A percentile compares a stretch with the other conserved stretches of the same genome.
These are phyloP conservation scores for Suillus variegatus DNA, from an alignment of 768 basidiomycete genomes.

Conservation along the genomic window DNA sequence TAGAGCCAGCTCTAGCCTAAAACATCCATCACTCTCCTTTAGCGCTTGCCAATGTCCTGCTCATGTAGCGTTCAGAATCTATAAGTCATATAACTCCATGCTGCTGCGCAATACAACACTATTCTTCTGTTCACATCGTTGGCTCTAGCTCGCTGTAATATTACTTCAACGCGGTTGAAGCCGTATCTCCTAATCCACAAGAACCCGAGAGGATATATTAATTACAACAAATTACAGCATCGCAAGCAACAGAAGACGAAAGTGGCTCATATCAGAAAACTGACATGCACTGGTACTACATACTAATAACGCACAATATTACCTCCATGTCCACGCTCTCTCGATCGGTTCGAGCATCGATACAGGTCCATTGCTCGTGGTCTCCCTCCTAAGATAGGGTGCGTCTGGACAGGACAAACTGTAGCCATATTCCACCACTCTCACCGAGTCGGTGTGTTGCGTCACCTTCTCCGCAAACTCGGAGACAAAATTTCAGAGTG, in stretches of 20 bases:
- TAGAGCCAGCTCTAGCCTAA: conserved; percentile 7
- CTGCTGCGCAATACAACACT: neutral
- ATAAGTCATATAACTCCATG: too few relatives aligned
- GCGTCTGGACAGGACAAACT: too few relatives aligned
- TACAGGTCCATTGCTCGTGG: neutral
- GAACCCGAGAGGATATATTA: neutral
- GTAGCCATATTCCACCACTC: too few relatives aligned
- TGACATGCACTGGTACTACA: neutral
- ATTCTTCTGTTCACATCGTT: neutral
- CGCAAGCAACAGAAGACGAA: neutral
- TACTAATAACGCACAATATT: neutral
- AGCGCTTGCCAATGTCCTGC: neutral
- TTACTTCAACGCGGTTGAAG: neutral
- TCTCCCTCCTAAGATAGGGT: neutral
- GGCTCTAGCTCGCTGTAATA: too few relatives aligned
- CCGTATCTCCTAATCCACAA: neutral
- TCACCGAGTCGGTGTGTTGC: too few relatives aligned
- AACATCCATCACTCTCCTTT: neutral
- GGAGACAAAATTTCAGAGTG: too few relatives aligned
- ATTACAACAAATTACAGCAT: neutral
- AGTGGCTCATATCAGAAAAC: neutral
- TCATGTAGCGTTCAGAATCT: neutral
- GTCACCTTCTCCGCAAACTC: too few relatives aligned
- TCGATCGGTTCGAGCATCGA: neutral
- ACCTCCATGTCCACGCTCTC: neutral